Conservation (phyloP, 2,329 filamentous ascomycete genomes). For the Fusarium annulatum region DNA sequence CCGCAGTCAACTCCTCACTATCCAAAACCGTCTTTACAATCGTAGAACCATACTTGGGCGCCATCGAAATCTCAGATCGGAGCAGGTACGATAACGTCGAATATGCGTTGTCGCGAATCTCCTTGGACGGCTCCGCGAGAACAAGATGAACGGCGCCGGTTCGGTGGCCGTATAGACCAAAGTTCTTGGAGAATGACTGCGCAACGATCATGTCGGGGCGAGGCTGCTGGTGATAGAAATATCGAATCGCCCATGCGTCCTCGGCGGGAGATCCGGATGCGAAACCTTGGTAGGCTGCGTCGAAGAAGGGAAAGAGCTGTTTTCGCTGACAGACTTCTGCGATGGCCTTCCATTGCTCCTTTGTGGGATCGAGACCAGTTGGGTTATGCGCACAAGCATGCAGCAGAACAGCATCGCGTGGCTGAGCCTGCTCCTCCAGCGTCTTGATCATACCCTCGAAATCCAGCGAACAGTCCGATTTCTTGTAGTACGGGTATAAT, state of each 20-base stretch:
- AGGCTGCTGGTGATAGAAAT: slow-evolving; percentile 73
- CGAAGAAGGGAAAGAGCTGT: slow-evolving; percentile 96
- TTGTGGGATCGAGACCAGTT: slow-evolving; percentile 92
- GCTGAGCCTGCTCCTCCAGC: slow-evolving; percentile 72
- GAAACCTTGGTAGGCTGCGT: slow-evolving; percentile 97
- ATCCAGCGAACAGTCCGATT: slow-evolving; percentile 87
- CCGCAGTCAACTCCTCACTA: slow-evolving; percentile 78
- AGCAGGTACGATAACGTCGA: slow-evolving; percentile 70
- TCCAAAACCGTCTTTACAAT: slow-evolving; percentile 89
- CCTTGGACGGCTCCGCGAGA: slow-evolving; percentile 86
- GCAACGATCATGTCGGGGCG: slow-evolving; percentile 87
- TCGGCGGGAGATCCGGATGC: slow-evolving; percentile 86
- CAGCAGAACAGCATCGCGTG: slow-evolving; percentile 85
- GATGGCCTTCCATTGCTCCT: slow-evolving; percentile 93
- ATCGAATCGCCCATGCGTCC: slow-evolving; percentile 89
- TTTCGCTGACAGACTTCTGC: slow-evolving; percentile 78
- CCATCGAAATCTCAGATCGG: slow-evolving; percentile 96
- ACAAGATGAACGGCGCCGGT: slow-evolving; percentile 96
- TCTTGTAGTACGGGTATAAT: slow-evolving; percentile 93
- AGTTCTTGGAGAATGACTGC: slow-evolving; percentile 97
- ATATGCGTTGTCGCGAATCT: slow-evolving; percentile 12
- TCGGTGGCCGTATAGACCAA: slow-evolving; percentile 96
- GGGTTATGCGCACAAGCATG: slow-evolving; percentile 98
- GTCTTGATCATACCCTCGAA: slow-evolving; percentile 85
- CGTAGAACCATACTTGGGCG: slow-evolving; percentile 89